Conservation (phyloP, 345 rosid species). For the Pistacia integerrima region DNA sequence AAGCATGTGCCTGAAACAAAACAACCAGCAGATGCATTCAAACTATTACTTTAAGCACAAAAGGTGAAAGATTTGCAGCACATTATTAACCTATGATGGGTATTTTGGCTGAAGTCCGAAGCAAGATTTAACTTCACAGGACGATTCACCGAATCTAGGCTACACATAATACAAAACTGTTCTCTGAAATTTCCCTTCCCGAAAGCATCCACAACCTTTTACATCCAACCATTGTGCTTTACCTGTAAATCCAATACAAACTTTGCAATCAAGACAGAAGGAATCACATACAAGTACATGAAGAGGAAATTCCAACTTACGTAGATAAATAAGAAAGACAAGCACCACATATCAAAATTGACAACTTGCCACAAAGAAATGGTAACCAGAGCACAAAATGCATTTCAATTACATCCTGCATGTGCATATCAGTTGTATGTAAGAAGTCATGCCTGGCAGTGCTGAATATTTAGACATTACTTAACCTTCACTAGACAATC, state of each 20-base stretch:
- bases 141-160: constrained; percentile 23
- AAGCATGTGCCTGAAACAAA: constrained; percentile 51
- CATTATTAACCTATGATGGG: constrained; percentile 16
- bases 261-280: background rate
- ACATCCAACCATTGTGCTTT: constrained; percentile 14
- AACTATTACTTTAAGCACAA: constrained; percentile 28
- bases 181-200: constrained; percentile 28
- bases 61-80: constrained; percentile 15
- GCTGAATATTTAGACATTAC: background rate
- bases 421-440: background rate
- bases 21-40: constrained; percentile 51
- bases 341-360: background rate
- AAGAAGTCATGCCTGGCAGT: background rate
- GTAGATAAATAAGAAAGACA: background rate
- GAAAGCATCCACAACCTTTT: constrained; percentile 17
- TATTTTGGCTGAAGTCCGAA: constrained; percentile 12
- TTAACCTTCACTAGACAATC: background rate
- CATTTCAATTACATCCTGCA: background rate
- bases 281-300: background rate
- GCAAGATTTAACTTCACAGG: constrained; percentile 30
- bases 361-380: background rate
- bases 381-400: background rate
- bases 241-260: constrained; percentile 31
- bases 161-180: constrained; percentile 35
- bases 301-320: background rate